Conservation (phyloP, 1,284 basidiomycete genomes). For the Erythrobasidium hasegawianum region DNA sequence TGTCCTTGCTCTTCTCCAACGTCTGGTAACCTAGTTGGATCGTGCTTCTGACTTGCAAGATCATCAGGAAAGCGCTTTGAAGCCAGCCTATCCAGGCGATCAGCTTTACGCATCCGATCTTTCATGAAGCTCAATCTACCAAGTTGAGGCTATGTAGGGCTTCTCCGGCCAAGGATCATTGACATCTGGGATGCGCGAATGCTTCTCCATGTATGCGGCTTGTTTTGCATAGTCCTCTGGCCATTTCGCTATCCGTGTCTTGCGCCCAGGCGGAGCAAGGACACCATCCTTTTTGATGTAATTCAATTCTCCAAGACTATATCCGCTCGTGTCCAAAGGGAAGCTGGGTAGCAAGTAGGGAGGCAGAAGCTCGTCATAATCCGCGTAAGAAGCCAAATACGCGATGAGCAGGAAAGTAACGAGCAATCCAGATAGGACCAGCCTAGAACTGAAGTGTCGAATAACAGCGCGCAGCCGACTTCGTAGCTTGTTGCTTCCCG, state of each 20-base stretch:
- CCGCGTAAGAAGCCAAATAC: too few species aligned
- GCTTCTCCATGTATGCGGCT: background rate
- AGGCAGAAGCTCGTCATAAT: too few species aligned
- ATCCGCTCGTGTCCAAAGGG: background rate
- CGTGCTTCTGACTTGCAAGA: conserved; percentile 14
- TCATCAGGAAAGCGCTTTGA: conserved; percentile 15
- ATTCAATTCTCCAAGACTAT: background rate
- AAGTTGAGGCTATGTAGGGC: conserved; percentile 29
- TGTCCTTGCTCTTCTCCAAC: conserved; percentile 1
- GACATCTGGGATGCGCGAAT: conserved; percentile 5
- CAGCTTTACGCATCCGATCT: too few species aligned
- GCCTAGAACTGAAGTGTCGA: too few species aligned
- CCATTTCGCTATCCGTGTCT: conserved; percentile 10
- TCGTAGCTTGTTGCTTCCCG: too few species aligned
- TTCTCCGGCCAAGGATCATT: conserved; percentile 34
- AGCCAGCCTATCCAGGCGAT: background rate
- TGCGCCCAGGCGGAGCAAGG: background rate
- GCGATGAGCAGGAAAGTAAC: too few species aligned
- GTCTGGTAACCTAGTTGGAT: conserved; percentile 4
- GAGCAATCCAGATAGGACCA: too few species aligned
- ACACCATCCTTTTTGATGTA: conserved; percentile 18
- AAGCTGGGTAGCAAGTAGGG: background rate
- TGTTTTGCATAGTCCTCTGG: conserved; percentile 23
- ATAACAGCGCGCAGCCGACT: too few species aligned
- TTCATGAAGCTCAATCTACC: background rate